phyloP scores from a whole-genome alignment of 73 alveolate species.

The Paramecium sonneborni region DNA sequence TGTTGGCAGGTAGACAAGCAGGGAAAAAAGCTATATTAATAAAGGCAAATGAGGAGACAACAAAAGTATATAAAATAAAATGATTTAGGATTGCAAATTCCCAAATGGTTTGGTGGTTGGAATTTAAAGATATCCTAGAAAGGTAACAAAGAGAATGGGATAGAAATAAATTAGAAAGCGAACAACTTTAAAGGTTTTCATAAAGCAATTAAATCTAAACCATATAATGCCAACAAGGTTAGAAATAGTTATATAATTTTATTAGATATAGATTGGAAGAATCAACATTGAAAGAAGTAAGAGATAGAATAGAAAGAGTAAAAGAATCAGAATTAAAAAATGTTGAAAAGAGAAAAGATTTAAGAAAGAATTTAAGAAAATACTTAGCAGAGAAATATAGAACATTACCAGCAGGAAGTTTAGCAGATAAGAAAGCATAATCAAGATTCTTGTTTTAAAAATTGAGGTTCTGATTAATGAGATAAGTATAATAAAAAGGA shows the following conservation, averaged over 20 bases:
- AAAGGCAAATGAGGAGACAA: slow-evolving; percentile 80
- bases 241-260: not conserved
- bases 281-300: slow-evolving; percentile 43
- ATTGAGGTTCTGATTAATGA: slow-evolving; percentile 51
- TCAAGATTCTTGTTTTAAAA: slow-evolving; percentile 60
- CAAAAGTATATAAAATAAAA: slow-evolving; percentile 63
- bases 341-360: slow-evolving; percentile 36
- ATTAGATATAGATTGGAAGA: slow-evolving; percentile 23
- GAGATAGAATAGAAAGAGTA: slow-evolving; percentile 53
- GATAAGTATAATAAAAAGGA: not conserved
- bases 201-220: slow-evolving; percentile 81
- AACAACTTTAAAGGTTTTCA: slow-evolving; percentile 82
- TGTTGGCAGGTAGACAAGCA: slow-evolving; percentile 89
- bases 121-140: slow-evolving; percentile 78
- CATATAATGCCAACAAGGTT: slow-evolving; percentile 90
- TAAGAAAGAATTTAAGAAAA: slow-evolving; percentile 47
- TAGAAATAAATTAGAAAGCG: slow-evolving; percentile 81
- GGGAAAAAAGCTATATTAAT: slow-evolving; percentile 91
- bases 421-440: slow-evolving; percentile 33
- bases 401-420: slow-evolving; percentile 38
- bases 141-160: slow-evolving; percentile 85
- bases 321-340: slow-evolving; percentile 41
- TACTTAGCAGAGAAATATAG: slow-evolving; percentile 54
- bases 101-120: slow-evolving; percentile 89
- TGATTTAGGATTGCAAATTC: slow-evolving; percentile 77